A percentile compares a stretch with the other conserved stretches of the same genome.
These are phyloP conservation scores for Funneliformis mosseae DNA, from an alignment of 192 early-diverging fungal genomes.

Conservation along the genomic window DNA sequence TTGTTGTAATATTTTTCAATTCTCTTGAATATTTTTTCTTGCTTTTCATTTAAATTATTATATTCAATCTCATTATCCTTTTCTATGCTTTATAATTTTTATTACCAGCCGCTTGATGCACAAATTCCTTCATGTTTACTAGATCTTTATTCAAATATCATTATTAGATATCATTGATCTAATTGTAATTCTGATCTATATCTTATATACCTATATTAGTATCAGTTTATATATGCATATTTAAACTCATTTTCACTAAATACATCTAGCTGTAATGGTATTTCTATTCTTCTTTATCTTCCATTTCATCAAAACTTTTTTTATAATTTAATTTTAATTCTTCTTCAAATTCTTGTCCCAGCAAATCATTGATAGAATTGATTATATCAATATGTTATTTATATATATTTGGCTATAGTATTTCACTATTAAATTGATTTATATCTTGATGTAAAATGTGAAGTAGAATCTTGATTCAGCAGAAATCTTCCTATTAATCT, in stretches of 20 bases:
- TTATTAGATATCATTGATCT: background rate
- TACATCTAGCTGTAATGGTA: background rate
- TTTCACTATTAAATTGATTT: background rate
- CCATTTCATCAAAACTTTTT: background rate
- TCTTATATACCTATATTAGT: background rate
- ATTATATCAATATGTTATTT: background rate
- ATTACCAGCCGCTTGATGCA: background rate
- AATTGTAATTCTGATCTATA: background rate
- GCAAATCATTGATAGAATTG: background rate
- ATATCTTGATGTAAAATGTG: too few species aligned
- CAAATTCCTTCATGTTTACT: constrained; percentile 1
- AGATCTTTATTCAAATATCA: background rate
- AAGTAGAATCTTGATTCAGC: too few species aligned
- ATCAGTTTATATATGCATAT: background rate
- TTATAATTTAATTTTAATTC: background rate
- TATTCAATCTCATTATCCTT: background rate
- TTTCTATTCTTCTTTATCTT: background rate
- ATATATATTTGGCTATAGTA: background rate
- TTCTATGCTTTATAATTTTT: background rate
- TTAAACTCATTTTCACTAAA: background rate
- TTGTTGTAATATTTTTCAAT: background rate
- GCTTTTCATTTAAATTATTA: background rate
- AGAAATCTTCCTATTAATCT: too few species aligned
- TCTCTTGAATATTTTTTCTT: background rate
- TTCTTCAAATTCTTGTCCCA: background rate